Evolutionary conservation across 2,329 filamentous ascomycete species (phyloP).

Genomic region (Blumeria graminis): DNA sequence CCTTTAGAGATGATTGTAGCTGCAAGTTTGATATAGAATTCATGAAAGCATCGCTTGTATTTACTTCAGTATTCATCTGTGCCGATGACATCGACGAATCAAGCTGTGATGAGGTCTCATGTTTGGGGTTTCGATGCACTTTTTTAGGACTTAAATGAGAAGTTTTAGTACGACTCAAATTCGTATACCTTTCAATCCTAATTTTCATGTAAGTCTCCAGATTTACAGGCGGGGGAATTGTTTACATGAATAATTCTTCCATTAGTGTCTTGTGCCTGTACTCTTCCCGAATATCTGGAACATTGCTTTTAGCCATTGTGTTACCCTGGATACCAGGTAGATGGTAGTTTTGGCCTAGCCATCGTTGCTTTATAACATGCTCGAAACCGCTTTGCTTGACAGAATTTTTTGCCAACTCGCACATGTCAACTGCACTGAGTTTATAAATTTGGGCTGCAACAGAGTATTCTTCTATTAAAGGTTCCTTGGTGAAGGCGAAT

Average conservation of each 20-base stretch:
- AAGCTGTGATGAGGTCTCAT: conserved; percentile 7
- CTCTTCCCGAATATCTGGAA: conserved; percentile 75
- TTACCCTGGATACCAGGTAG: conserved; percentile 66
- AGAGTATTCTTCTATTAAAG: conserved; percentile 91
- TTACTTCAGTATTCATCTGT: conserved; percentile 14
- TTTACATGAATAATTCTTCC: conserved; percentile 54
- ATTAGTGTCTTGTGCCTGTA: conserved; percentile 71
- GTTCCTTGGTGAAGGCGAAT: conserved; percentile 96
- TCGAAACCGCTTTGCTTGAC: conserved; percentile 92
- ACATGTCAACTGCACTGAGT: conserved; percentile 92
- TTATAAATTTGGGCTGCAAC: conserved; percentile 98
- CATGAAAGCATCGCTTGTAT: conserved; percentile 3
- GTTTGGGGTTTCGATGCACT: conserved; percentile 7
- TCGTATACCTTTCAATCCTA: conserved; percentile 15
- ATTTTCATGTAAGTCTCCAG: conserved; percentile 4
- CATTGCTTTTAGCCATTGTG: conserved; percentile 84
- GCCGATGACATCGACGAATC: conserved; percentile 15
- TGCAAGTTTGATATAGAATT: conserved; percentile 10
- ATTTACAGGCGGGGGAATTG: conserved; percentile 14
- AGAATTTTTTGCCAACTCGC: conserved; percentile 86
- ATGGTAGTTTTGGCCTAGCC: conserved; percentile 61
- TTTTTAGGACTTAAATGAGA: conserved; percentile 7
- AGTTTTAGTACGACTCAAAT: conserved; percentile 3
- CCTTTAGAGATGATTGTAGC: conserved; percentile 14
- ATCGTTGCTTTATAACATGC: conserved; percentile 65